phyloP scores from a whole-genome alignment of 495 filamentous ascomycete genomes.

The Rusavskia elegans region DNA sequence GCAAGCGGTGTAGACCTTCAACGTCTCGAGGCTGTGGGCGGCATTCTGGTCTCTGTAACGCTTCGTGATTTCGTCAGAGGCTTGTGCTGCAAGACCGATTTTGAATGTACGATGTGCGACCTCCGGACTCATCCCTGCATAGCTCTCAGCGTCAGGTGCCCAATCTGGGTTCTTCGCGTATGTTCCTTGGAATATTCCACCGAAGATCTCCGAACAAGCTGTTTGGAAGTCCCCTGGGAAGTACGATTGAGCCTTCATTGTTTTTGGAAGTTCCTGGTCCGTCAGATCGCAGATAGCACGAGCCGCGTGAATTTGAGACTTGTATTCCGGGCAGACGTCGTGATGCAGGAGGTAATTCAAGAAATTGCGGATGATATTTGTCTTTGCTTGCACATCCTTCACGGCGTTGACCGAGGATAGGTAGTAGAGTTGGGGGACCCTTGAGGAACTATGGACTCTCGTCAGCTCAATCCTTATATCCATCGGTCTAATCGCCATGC shows the following conservation, averaged over 20 bases:
- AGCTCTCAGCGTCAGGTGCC: conserved; percentile 12
- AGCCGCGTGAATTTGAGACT: conserved; percentile 46
- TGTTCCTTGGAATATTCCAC: conserved; percentile 27
- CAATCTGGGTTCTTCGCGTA: conserved; percentile 20
- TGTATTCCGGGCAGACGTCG: conserved; percentile 71
- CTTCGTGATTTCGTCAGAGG: conserved; percentile 20
- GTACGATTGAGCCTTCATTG: conserved; percentile 25
- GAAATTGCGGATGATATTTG: conserved; percentile 63
- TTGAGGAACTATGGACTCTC: conserved; percentile 24
- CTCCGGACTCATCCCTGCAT: conserved; percentile 13
- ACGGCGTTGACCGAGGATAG: conserved; percentile 31
- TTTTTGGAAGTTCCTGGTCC: conserved; percentile 45
- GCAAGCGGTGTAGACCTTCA: conserved; percentile 28
- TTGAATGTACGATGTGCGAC: conserved; percentile 29
- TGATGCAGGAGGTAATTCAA: conserved; percentile 76
- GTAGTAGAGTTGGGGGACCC: conserved; percentile 27
- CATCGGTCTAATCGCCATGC: too few relatives aligned
- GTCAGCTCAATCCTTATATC: background rate
- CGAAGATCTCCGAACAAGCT: conserved; percentile 44
- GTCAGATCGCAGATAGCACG: conserved; percentile 51
- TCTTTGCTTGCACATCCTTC: conserved; percentile 21
- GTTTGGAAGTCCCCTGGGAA: conserved; percentile 65
- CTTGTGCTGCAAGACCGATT: conserved; percentile 26
- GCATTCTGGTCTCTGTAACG: conserved; percentile 17
- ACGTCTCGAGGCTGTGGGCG: conserved; percentile 15